A percentile compares a stretch with the other conserved stretches of the same genome.
These are phyloP conservation scores for Flaveria sonorensis DNA, from an alignment of 129 eudicot genomes.

Conservation along the genomic window DNA sequence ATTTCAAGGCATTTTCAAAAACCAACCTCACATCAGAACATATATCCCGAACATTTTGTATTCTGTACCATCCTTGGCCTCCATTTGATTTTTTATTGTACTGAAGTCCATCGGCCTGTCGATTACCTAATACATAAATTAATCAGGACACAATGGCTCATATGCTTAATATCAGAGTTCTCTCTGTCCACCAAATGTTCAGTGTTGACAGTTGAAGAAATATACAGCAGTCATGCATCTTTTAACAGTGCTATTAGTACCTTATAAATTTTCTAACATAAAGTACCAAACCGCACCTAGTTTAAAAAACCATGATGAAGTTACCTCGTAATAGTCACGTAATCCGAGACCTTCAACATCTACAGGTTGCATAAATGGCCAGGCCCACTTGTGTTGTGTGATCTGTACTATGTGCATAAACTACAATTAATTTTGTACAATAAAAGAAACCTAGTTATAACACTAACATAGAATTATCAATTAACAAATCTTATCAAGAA, in stretches of 20 bases:
- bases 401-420: constrained; percentile 48
- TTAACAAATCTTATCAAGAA: neutral
- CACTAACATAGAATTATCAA: neutral
- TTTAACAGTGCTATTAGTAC: neutral
- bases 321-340: constrained; percentile 80
- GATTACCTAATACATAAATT: constrained; percentile 55
- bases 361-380: constrained; percentile 96
- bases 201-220: neutral
- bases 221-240: neutral
- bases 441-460: constrained; percentile 9
- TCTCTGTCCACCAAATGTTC: neutral
- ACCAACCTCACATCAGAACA: constrained; percentile 77
- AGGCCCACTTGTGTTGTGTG: constrained; percentile 84
- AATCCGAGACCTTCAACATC: constrained; percentile 87
- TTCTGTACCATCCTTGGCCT: constrained; percentile 91
- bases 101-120: constrained; percentile 97
- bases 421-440: constrained; percentile 6
- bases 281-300: neutral
- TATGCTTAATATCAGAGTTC: neutral
- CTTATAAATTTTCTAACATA: neutral
- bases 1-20: constrained; percentile 81
- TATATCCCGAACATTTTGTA: constrained; percentile 84
- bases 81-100: constrained; percentile 93
- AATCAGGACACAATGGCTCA: constrained; percentile 8
- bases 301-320: neutral